These are phyloP conservation scores for Rhizopogon rudus DNA, from an alignment of 768 basidiomycete species.

Conservation along the genomic window DNA sequence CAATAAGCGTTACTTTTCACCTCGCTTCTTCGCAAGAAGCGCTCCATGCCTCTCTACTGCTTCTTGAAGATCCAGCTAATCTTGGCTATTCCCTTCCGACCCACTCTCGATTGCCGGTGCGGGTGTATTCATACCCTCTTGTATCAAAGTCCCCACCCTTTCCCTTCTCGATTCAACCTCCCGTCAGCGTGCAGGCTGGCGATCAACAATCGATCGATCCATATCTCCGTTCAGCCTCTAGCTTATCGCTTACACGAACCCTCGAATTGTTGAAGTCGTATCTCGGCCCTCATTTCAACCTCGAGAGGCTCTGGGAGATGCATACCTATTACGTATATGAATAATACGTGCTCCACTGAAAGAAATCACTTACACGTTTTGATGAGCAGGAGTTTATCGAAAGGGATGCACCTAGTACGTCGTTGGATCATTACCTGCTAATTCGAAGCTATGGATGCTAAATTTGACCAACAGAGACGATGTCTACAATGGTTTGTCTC, in stretches of 20 bases:
- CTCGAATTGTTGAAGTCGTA: slow-evolving; percentile 30
- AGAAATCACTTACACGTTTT: slow-evolving; percentile 1
- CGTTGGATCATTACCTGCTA: neutral
- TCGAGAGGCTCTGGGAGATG: slow-evolving; percentile 43
- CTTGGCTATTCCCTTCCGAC: slow-evolving; percentile 18
- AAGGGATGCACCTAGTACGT: slow-evolving; percentile 34
- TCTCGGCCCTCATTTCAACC: slow-evolving; percentile 38
- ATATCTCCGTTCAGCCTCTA: slow-evolving; percentile 32
- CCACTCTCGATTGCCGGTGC: slow-evolving; percentile 22
- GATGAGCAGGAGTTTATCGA: slow-evolving; percentile 32
- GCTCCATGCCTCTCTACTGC: slow-evolving; percentile 25
- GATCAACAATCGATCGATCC: slow-evolving; percentile 21
- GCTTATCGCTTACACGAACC: slow-evolving; percentile 33
- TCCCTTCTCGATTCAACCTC: slow-evolving; percentile 28
- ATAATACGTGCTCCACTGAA: neutral
- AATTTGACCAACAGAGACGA: slow-evolving; percentile 27
- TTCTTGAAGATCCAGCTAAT: slow-evolving; percentile 17
- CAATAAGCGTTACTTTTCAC: slow-evolving; percentile 29
- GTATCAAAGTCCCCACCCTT: slow-evolving; percentile 33
- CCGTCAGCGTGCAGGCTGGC: slow-evolving; percentile 19
- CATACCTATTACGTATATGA: slow-evolving; percentile 38
- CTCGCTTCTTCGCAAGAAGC: slow-evolving; percentile 31
- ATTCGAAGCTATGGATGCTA: neutral
- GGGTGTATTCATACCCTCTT: slow-evolving; percentile 31
- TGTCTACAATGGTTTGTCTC: slow-evolving; percentile 34